Evolutionary conservation across 1,284 basidiomycete species (phyloP).

Genomic region (Ustilago trichophora): DNA sequence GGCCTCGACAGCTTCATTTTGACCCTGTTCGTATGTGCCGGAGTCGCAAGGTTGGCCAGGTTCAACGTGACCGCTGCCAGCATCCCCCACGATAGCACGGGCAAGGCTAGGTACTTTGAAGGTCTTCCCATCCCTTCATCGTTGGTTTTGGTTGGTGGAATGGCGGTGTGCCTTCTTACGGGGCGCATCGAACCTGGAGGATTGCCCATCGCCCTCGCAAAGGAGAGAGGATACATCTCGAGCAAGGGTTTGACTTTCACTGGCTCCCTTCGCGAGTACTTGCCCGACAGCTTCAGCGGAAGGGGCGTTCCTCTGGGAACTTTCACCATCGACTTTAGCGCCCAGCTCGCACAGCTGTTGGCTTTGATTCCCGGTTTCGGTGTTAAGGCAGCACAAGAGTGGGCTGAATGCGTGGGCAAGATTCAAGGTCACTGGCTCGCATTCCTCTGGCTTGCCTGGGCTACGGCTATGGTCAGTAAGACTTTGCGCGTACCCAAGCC

Average conservation of each 20-base stretch:
- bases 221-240: slow-evolving; percentile 40
- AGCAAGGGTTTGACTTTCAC: slow-evolving; percentile 52
- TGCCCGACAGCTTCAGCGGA: slow-evolving; percentile 36
- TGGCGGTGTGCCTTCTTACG: slow-evolving; percentile 82
- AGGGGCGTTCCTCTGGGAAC: slow-evolving; percentile 54
- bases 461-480: slow-evolving; percentile 62
- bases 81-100: slow-evolving; percentile 84
- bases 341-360: slow-evolving; percentile 20
- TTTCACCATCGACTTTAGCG: slow-evolving; percentile 44
- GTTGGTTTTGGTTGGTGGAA: slow-evolving; percentile 79
- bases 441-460: slow-evolving; percentile 60
- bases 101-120: slow-evolving; percentile 95
- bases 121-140: slow-evolving; percentile 95
- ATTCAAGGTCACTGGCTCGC: slow-evolving; percentile 56
- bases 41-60: slow-evolving; percentile 91
- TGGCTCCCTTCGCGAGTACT: slow-evolving; percentile 38
- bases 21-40: slow-evolving; percentile 91
- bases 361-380: slow-evolving; percentile 20
- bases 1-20: slow-evolving; percentile 87
- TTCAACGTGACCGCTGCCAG: slow-evolving; percentile 98
- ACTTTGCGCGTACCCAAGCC: slow-evolving; percentile 65
- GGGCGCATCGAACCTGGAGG: slow-evolving; percentile 69
- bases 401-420: slow-evolving; percentile 24
- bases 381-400: background rate
- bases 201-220: slow-evolving; percentile 44